These are phyloP conservation scores for Colletotrichum cereale DNA, from an alignment of 2,329 filamentous ascomycete species.

Conservation along the genomic window DNA sequence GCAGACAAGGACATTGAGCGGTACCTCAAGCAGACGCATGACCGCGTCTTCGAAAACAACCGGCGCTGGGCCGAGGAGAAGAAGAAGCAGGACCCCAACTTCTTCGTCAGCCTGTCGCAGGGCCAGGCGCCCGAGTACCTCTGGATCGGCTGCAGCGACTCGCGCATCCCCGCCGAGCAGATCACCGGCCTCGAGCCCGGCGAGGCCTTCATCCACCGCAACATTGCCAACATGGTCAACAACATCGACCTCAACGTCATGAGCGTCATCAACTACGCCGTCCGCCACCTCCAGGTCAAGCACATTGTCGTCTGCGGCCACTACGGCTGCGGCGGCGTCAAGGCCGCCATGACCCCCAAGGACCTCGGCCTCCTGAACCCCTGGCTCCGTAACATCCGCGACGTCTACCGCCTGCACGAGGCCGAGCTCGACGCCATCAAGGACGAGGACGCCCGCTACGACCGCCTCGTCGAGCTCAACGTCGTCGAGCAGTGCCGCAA, in stretches of 20 bases:
- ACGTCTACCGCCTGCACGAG: slow-evolving; percentile 80
- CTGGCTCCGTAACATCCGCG: slow-evolving; percentile 80
- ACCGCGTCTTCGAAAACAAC: slow-evolving; percentile 78
- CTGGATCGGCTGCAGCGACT: slow-evolving; percentile 94
- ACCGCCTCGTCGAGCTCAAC: slow-evolving; percentile 86
- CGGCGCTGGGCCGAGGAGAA: slow-evolving; percentile 73
- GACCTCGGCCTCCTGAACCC: slow-evolving; percentile 79
- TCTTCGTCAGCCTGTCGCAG: slow-evolving; percentile 73
- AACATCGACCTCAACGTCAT: slow-evolving; percentile 84
- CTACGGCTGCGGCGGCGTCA: slow-evolving; percentile 83
- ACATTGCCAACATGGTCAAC: slow-evolving; percentile 91
- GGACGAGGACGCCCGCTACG: slow-evolving; percentile 70
- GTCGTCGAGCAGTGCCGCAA: slow-evolving; percentile 83
- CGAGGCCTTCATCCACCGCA: slow-evolving; percentile 93
- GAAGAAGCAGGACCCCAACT: slow-evolving; percentile 69
- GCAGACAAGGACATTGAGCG: slow-evolving; percentile 39
- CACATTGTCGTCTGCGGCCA: slow-evolving; percentile 85
- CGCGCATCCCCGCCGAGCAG: slow-evolving; percentile 90
- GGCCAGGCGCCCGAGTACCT: slow-evolving; percentile 80
- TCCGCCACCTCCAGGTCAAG: slow-evolving; percentile 83
- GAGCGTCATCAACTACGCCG: slow-evolving; percentile 88
- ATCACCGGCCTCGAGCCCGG: slow-evolving; percentile 87
- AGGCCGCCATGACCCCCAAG: slow-evolving; percentile 79
- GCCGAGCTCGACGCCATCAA: slow-evolving; percentile 74
- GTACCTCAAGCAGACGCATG: slow-evolving; percentile 74